Base-by-base conservation (phyloP, 352 stramenopile genomes). In the Pythium sp. region DNA sequence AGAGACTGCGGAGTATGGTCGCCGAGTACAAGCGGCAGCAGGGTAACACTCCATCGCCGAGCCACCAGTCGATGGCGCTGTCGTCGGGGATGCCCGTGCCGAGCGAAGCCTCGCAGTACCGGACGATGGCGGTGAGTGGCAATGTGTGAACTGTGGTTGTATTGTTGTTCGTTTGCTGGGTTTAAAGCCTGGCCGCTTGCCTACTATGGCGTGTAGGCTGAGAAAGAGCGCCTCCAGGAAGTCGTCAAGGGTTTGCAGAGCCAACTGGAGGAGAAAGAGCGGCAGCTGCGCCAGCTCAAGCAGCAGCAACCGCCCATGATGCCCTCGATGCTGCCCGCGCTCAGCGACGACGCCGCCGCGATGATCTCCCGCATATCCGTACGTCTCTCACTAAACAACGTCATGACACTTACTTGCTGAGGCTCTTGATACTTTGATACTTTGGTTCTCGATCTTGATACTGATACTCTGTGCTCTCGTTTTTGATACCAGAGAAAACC, bases 161-260 rank as follows among this genome's bases (percentile, higher is more conserved):
- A 0, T 12, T 9, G 5, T 8, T 8, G 5, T 12, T 26, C 3
- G 8, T 36, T 15, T 58, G 28, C 26, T 26, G 22, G 55, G 18
- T 2, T 49, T 22, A 49, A 51, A 51, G 15, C 18, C 43, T 51
- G 59, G 5, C 58, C 11, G 2, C 28, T 0, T 58, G 28, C 58
- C 22, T 43, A 15, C 24, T 64, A 51, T 51, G 43, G 7, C 43
- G 24, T 22, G 12, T 58, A 93, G 85, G 72, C 73, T 20, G 86
- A 93, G 69, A 94, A 91, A 58, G 86, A 94, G 65, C 73, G 86
- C 0, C 54, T 94, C 1, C 53, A 59, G 3, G 82, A 92, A 62
- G 69, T 79, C 12, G 78, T 90, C 64, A 82, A 81, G 22, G 64
- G 61, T 5, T 68, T 92, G 18, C 80, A 87, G 70, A 51, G 62